A percentile compares a stretch with the other conserved stretches of the same genome.
phyloP scores from a whole-genome alignment of 148 eudicot genomes.

The Dianthus caryophyllus region DNA sequence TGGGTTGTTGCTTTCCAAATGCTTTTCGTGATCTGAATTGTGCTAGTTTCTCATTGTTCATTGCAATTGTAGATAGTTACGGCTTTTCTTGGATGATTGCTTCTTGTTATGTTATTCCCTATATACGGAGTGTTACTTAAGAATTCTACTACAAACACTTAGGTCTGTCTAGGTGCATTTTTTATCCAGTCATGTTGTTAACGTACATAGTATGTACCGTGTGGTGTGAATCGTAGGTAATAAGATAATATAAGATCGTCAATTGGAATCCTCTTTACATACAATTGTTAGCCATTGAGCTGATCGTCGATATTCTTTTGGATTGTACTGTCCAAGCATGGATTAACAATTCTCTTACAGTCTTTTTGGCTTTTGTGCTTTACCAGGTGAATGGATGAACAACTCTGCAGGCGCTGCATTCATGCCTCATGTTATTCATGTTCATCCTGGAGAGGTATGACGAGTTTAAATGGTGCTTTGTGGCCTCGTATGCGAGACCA shows the following conservation, averaged over 20 bases:
- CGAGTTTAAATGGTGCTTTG: not conserved
- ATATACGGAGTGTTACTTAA: not conserved
- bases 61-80: not conserved
- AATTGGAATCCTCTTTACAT: not conserved
- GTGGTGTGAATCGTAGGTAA: not conserved
- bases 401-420: conserved; percentile 46
- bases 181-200: not conserved
- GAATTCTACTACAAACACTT: not conserved
- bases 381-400: conserved; percentile 42
- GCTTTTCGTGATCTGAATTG: not conserved
- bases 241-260: not conserved
- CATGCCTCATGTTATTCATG: conserved; percentile 44
- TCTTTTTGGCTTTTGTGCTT: not conserved
- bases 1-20: not conserved
- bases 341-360: not conserved
- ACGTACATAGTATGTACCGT: not conserved
- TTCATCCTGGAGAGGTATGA: conserved; percentile 46
- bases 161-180: not conserved
- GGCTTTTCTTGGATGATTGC: not conserved
- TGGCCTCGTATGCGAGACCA: not conserved
- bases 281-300: not conserved
- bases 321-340: not conserved
- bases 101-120: not conserved
- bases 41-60: not conserved
- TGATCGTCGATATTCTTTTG: too few relatives aligned